Percentiles rank a stretch among this genome's conserved stretches.
Evolutionary conservation across 1,284 basidiomycete genomes (phyloP).

Genomic region (Irpex lacteus): DNA sequence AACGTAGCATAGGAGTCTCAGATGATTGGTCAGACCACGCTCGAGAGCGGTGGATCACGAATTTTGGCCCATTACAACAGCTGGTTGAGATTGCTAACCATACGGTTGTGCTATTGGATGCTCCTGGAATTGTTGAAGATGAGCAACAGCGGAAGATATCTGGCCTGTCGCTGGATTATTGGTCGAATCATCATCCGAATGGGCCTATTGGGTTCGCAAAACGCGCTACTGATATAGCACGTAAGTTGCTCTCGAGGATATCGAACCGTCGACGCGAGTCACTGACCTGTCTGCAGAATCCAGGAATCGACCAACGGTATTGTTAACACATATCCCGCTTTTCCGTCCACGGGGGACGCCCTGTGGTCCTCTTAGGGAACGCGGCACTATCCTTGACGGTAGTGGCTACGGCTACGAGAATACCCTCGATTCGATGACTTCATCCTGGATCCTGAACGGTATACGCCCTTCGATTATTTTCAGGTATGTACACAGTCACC

Average conservation of each 20-base stretch:
- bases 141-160: constrained; percentile 56
- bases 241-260: constrained; percentile 14
- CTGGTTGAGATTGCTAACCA: constrained; percentile 62
- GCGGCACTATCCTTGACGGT: constrained; percentile 48
- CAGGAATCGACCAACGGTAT: constrained; percentile 29
- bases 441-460: constrained; percentile 47
- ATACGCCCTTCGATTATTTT: constrained; percentile 50
- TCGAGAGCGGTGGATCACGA: constrained; percentile 57
- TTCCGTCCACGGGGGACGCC: constrained; percentile 45
- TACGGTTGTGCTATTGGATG: constrained; percentile 71
- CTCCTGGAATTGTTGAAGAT: constrained; percentile 78
- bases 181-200: constrained; percentile 46
- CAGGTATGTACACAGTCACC: constrained; percentile 33
- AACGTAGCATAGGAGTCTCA: constrained; percentile 54
- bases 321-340: constrained; percentile 66
- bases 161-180: constrained; percentile 47
- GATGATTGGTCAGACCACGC: constrained; percentile 48
- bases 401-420: constrained; percentile 65
- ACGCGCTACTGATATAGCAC: constrained; percentile 45
- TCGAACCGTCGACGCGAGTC: not conserved
- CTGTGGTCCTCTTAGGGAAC: constrained; percentile 57
- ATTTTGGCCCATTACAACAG: constrained; percentile 66
- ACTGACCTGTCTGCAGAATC: not conserved
- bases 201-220: constrained; percentile 74
- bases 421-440: constrained; percentile 47